Evolutionary conservation across 2,329 filamentous ascomycete genomes (phyloP).

Genomic region (Reticulascus tulasneorum): DNA sequence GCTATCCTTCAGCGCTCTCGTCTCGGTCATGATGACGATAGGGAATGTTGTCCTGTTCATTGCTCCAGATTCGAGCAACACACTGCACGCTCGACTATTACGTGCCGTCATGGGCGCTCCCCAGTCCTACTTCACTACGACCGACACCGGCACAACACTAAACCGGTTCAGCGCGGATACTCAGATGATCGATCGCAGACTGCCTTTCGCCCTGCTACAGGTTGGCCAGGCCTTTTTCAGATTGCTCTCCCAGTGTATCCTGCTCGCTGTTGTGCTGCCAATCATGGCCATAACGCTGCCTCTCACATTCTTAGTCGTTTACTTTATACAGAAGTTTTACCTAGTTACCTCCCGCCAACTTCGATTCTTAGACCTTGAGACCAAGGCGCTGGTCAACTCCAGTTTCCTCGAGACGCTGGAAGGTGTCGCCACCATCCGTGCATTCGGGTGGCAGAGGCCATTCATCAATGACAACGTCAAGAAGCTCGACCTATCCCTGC

Average conservation of each 20-base stretch:
- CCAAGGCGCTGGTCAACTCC: conserved; percentile 34
- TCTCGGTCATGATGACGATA: not conserved
- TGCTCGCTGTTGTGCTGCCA: conserved; percentile 18
- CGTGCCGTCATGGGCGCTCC: conserved; percentile 5
- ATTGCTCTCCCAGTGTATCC: not conserved
- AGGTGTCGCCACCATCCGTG: conserved; percentile 46
- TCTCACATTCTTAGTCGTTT: conserved; percentile 19
- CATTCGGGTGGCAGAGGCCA: conserved; percentile 48
- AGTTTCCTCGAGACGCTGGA: conserved; percentile 42
- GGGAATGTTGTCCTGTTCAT: conserved; percentile 5
- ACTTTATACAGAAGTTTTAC: conserved; percentile 31
- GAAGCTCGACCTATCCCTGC: conserved; percentile 50
- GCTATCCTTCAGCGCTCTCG: not conserved
- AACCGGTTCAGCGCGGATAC: conserved; percentile 24
- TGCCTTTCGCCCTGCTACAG: conserved; percentile 14
- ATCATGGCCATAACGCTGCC: conserved; percentile 24
- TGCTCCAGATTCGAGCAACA: not conserved
- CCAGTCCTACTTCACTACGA: conserved; percentile 17
- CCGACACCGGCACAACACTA: conserved; percentile 14
- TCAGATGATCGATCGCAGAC: conserved; percentile 18
- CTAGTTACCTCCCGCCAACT: conserved; percentile 39
- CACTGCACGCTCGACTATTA: conserved; percentile 6
- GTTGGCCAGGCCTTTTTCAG: conserved; percentile 20
- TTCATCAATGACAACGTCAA: conserved; percentile 39
- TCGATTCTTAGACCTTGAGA: conserved; percentile 36